Evolutionary conservation across 257 asterid genomes (phyloP), one percentile per base, ranked within the genome.

Genomic region (Scutellaria baicalensis): DNA sequence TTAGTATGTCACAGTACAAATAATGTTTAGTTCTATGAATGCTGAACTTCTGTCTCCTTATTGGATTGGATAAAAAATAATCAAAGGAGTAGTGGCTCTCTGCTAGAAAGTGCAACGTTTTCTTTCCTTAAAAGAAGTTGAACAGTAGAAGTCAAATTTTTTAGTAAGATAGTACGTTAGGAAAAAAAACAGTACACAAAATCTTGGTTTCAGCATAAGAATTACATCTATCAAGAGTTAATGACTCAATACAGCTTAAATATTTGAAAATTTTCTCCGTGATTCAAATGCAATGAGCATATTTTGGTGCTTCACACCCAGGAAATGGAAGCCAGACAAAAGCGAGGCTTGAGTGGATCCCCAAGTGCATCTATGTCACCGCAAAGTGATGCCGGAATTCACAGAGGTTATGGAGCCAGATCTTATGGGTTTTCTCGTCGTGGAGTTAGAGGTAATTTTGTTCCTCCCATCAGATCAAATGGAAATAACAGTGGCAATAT

Each of bases 281-380:
- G 16, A 51, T 55, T 48, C 73, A 27, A 51, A 14, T 69, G 69
- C 50, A 59, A 58, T 64, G 35, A 59, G 64, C 33, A 64, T 49
- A 13, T 51, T 70, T 52, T 79, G 70, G 70, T 45, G 60, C 64
- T 65, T 52, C 78, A 64, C 62, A 57, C 39, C 60, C 81, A 94
- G 99, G 99, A 91, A 84, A 91, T 89, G 96, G 99, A 94, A 68
- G 84, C 86, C 69, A 82, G 86, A 84, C 93, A 89, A 74, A 94
- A 76, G 80, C 78, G 88, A 80, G 97, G 97, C 38, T 76, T 85
- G 61, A 47, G 70, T 81, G 88, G 93, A 67, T 89, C 97, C 55
- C 97, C 96, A 51, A 82, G 83, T 81, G 86, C 90, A 61, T 75
- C 96, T 39, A 77, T 81, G 64, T 89, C 97, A 70, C 96, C 96